These are phyloP conservation scores for Penicillium soppii DNA, from an alignment of 495 filamentous ascomycete species.

Conservation along the genomic window DNA sequence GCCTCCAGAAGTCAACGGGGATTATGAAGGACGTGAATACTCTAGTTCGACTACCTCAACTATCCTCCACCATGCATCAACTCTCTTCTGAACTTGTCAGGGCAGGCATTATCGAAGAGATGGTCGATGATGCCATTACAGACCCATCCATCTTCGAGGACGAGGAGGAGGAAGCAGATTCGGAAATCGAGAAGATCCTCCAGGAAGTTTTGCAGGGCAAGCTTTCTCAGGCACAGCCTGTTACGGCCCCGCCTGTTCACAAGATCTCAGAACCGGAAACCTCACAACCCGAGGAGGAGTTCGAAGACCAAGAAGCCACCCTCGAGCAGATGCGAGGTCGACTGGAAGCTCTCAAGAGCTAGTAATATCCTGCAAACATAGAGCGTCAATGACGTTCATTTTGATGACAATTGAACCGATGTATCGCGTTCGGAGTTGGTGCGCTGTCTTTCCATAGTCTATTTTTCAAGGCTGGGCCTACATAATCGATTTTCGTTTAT, in stretches of 20 bases:
- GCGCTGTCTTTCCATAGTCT: conserved; percentile 12
- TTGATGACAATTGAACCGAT: not conserved
- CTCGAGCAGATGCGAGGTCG: conserved; percentile 91
- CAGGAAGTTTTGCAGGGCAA: conserved; percentile 84
- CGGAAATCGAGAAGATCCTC: conserved; percentile 89
- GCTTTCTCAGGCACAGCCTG: conserved; percentile 66
- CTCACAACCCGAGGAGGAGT: conserved; percentile 54
- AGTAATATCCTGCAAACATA: conserved; percentile 12
- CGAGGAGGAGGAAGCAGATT: conserved; percentile 85
- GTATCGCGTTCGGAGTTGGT: conserved; percentile 16
- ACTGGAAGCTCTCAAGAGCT: conserved; percentile 90
- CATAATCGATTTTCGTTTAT: conserved; percentile 6
- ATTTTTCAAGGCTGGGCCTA: conserved; percentile 20
- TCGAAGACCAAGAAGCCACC: conserved; percentile 82
- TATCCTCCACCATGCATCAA: conserved; percentile 88
- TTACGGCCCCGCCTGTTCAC: conserved; percentile 49
- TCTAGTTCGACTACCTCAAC: conserved; percentile 78
- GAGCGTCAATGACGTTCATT: not conserved
- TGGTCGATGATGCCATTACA: conserved; percentile 85
- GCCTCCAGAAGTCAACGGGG: conserved; percentile 77
- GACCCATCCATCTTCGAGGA: conserved; percentile 68
- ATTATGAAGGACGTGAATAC: conserved; percentile 98
- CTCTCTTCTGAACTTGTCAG: conserved; percentile 84
- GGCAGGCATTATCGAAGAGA: conserved; percentile 97
- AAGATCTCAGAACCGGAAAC: conserved; percentile 39